Conservation (phyloP, 176 grass and related monocot genomes). For the Oryza officinalis region DNA sequence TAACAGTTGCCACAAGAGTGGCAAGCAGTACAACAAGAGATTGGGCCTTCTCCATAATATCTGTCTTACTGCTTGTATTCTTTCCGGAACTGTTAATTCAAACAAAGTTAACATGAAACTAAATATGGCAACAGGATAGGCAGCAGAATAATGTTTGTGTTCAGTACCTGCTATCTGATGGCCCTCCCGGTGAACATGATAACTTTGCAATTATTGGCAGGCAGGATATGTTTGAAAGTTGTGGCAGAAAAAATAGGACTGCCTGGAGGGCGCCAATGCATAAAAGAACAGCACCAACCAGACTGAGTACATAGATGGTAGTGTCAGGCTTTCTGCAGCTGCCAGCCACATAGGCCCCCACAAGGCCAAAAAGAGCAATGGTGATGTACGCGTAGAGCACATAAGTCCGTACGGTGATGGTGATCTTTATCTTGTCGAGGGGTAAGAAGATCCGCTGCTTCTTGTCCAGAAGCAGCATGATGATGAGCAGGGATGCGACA, state of each 20-base stretch:
- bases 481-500: slow-evolving; percentile 1
- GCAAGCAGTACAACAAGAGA: slow-evolving; percentile 28
- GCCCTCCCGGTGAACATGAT: background rate
- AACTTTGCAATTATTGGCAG: background rate
- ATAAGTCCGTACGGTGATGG: background rate
- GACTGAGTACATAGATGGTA: background rate
- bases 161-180: background rate
- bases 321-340: background rate
- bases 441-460: background rate
- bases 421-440: background rate
- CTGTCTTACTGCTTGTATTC: background rate
- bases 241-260: background rate
- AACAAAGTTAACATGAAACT: background rate
- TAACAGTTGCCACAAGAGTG: slow-evolving; percentile 29
- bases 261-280: background rate
- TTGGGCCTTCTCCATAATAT: background rate
- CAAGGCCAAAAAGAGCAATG: background rate
- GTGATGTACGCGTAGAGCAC: background rate
- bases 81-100: background rate
- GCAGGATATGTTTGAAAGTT: background rate
- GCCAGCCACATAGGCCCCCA: background rate
- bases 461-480: slow-evolving; percentile 22
- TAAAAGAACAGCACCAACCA: background rate
- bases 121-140: background rate
- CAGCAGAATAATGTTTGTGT: background rate